Conservation (phyloP, 1,284 basidiomycete species). For the Boletus hoseneyae region DNA sequence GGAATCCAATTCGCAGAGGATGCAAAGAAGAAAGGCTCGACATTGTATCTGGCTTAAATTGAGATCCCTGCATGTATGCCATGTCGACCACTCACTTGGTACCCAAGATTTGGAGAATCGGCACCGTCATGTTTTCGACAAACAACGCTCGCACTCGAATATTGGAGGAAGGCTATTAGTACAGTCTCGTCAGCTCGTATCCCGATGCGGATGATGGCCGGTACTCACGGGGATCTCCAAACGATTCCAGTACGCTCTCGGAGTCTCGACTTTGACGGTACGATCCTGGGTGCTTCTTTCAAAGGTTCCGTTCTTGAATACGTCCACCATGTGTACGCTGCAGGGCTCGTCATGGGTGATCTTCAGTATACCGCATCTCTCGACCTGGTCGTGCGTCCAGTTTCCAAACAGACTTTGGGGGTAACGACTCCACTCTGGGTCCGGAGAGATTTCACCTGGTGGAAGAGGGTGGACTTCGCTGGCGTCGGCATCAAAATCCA, state of each 20-base stretch:
- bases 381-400: conserved; percentile 47
- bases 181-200: conserved; percentile 3
- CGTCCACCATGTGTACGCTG: conserved; percentile 41
- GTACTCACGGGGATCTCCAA: conserved; percentile 19
- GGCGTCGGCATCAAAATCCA: conserved; percentile 30
- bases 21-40: conserved; percentile 60
- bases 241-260: conserved; percentile 18
- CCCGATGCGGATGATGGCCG: neutral
- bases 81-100: conserved; percentile 35
- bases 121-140: conserved; percentile 46
- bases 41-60: conserved; percentile 22
- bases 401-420: conserved; percentile 51
- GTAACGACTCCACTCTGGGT: conserved; percentile 34
- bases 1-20: conserved; percentile 57
- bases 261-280: conserved; percentile 7
- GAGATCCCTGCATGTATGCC: neutral
- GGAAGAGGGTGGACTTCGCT: conserved; percentile 22
- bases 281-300: conserved; percentile 9
- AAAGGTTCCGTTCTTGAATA: conserved; percentile 36
- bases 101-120: conserved; percentile 52
- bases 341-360: conserved; percentile 27
- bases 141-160: conserved; percentile 48
- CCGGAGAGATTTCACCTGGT: conserved; percentile 5
- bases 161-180: conserved; percentile 30
- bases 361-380: conserved; percentile 38